These are phyloP conservation scores for Monoraphidium neglectum DNA, from an alignment of 139 green algal genomes.

Conservation along the genomic window DNA sequence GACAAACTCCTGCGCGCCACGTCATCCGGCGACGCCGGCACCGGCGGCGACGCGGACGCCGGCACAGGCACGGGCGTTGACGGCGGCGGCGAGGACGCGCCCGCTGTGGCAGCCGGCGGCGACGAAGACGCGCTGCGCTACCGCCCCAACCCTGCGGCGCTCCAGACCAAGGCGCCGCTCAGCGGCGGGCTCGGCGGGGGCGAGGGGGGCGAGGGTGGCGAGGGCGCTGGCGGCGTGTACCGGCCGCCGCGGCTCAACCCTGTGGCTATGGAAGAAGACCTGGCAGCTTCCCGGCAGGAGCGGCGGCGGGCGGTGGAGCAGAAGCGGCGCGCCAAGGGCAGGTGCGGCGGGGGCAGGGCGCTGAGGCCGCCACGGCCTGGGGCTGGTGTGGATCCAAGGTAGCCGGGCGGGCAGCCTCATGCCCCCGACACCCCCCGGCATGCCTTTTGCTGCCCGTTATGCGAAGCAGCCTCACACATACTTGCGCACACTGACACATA, in stretches of 20 bases:
- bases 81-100: slow-evolving; percentile 5
- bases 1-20: slow-evolving; percentile 89
- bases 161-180: slow-evolving; percentile 63
- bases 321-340: slow-evolving; percentile 18
- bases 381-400: too few species aligned
- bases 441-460: too few species aligned
- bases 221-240: slow-evolving; percentile 72
- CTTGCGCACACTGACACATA: slow-evolving; percentile 3
- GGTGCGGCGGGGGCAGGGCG: neutral
- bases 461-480: too few species aligned
- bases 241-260: slow-evolving; percentile 86
- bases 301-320: slow-evolving; percentile 6
- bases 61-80: slow-evolving; percentile 4
- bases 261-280: slow-evolving; percentile 79
- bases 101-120: slow-evolving; percentile 16
- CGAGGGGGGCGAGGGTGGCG: slow-evolving; percentile 29
- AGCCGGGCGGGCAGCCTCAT: too few species aligned
- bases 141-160: slow-evolving; percentile 71
- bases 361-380: neutral
- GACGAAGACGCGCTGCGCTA: slow-evolving; percentile 45
- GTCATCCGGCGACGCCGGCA: slow-evolving; percentile 7
- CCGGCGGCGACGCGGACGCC: neutral
- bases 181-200: slow-evolving; percentile 2
- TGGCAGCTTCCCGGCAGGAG: slow-evolving; percentile 33
- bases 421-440: too few species aligned